Evolutionary conservation across 2,329 filamentous ascomycete species (phyloP), one percentile per base, ranked within the genome.

Genomic region (Pseudogymnoascus sp.): DNA sequence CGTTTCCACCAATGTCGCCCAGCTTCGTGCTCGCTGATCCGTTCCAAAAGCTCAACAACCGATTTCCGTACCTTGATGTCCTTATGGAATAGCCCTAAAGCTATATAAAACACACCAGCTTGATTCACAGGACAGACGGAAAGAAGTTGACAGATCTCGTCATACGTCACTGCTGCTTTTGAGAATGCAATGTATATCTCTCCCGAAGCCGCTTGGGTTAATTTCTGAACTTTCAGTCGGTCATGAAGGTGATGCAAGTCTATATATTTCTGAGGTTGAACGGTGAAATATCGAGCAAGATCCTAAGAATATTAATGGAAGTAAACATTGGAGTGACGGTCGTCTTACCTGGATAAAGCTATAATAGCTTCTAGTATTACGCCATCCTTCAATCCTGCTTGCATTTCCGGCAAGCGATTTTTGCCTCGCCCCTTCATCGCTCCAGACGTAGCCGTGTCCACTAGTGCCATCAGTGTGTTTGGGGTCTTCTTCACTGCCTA

Each of bases 391-490:
- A 65, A 99, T 96, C 63, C 95, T 84, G 63, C 90, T 91, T 55
- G 95, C 91, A 65, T 96, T 96, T 2, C 92, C 93, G 14, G 92
- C 90, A 38, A 99, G 83, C 76, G 99, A 95, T 69, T 88, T 88
- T 69, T 89, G 83, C 75, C 91, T 93, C 6, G 88, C 83, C 41
- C 81, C 79, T 62, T 97, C 91, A 69, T 96, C 91, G 2, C 88
- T 78, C 95, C 95, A 99, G 35, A 99, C 93, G 72, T 96, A 97
- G 41, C 95, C 95, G 73, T 97, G 95, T 0, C 93, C 93, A 11
- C 83, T 83, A 11, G 90, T 80, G 4, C 82, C 83, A 3, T 82
- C 81, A 3, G 81, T 78, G 38, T 78, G 78, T 64, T 81, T 76
- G 40, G 88, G 85, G 41, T 82, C 80, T 70, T 93, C 90, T 67